Evolutionary conservation across 371 early-diverging fungal species (phyloP).

Genomic region (Rhizopus stolonifer): DNA sequence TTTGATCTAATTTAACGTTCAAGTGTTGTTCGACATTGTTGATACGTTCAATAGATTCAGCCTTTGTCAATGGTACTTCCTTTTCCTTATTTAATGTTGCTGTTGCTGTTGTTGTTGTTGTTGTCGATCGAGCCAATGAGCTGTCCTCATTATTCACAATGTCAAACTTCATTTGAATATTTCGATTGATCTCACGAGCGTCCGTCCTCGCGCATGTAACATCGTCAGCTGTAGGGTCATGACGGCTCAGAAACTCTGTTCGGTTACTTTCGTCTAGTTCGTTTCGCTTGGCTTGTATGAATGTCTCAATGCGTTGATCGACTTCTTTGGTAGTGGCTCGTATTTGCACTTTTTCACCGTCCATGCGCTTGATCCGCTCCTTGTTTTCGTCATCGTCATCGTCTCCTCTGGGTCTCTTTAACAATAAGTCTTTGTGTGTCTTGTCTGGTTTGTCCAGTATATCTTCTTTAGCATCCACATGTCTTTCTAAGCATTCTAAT

Average conservation of each 20-base stretch:
- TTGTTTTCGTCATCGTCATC: slow-evolving; percentile 21
- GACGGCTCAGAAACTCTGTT: slow-evolving; percentile 59
- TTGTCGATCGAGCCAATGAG: slow-evolving; percentile 64
- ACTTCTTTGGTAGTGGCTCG: slow-evolving; percentile 44
- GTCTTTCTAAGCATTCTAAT: slow-evolving; percentile 33
- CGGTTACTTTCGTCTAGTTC: slow-evolving; percentile 74
- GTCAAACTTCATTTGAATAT: slow-evolving; percentile 81
- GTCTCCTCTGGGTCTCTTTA: slow-evolving; percentile 23
- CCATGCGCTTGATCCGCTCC: slow-evolving; percentile 31
- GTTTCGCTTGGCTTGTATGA: slow-evolving; percentile 60
- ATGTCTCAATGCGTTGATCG: slow-evolving; percentile 51
- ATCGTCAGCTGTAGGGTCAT: slow-evolving; percentile 41
- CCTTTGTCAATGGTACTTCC: neutral
- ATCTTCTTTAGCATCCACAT: slow-evolving; percentile 35
- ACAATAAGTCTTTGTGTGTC: slow-evolving; percentile 13
- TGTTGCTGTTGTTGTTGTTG: slow-evolving; percentile 18
- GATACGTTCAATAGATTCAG: slow-evolving; percentile 53
- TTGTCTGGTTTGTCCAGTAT: slow-evolving; percentile 12
- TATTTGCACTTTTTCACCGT: slow-evolving; percentile 51
- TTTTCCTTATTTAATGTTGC: neutral
- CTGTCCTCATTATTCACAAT: slow-evolving; percentile 75
- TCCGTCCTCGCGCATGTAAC: slow-evolving; percentile 69
- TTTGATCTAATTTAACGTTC: slow-evolving; percentile 57
- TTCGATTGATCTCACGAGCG: slow-evolving; percentile 73
- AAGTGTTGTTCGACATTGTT: slow-evolving; percentile 65